These are phyloP conservation scores for Globisporangium lucens DNA, from an alignment of 352 stramenopile genomes.

Conservation along the genomic window DNA sequence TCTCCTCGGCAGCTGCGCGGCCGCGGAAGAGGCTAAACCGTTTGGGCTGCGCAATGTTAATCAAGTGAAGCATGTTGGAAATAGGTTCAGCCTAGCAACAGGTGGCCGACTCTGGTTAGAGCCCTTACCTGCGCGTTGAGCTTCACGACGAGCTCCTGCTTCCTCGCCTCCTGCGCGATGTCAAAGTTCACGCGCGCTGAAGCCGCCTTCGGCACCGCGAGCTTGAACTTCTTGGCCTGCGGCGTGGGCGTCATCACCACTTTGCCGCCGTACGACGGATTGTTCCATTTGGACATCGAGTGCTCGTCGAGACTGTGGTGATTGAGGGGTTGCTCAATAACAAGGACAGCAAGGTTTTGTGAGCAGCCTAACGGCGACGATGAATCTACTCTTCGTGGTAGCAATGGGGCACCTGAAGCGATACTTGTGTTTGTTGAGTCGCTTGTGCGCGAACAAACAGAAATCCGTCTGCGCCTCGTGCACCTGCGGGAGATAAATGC, in stretches of 20 bases:
- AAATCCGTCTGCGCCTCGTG: slow-evolving; percentile 67
- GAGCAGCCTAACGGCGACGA: too few species aligned
- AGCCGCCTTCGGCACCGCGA: slow-evolving; percentile 39
- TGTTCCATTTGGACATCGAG: slow-evolving; percentile 59
- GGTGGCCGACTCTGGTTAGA: not conserved
- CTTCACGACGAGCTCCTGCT: slow-evolving; percentile 63
- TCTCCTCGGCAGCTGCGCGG: slow-evolving; percentile 30
- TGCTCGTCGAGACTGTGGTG: slow-evolving; percentile 23
- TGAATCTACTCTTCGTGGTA: not conserved
- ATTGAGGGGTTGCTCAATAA: not conserved
- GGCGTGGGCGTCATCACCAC: slow-evolving; percentile 44
- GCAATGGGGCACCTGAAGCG: slow-evolving; percentile 52
- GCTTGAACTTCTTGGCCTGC: slow-evolving; percentile 51
- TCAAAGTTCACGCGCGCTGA: slow-evolving; percentile 52
- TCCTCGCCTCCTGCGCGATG: slow-evolving; percentile 70
- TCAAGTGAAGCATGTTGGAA: not conserved
- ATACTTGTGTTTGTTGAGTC: slow-evolving; percentile 71
- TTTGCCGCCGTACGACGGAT: slow-evolving; percentile 60
- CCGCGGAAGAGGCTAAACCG: slow-evolving; percentile 50
- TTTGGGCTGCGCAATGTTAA: slow-evolving; percentile 22
- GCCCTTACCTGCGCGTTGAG: slow-evolving; percentile 44
- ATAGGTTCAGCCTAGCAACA: not conserved
- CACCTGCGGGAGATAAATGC: slow-evolving; percentile 74
- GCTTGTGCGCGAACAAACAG: slow-evolving; percentile 74
- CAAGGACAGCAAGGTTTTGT: too few species aligned